phyloP scores from a whole-genome alignment of 805 yeast genomes.

The Komagataella pseudopastoris region DNA sequence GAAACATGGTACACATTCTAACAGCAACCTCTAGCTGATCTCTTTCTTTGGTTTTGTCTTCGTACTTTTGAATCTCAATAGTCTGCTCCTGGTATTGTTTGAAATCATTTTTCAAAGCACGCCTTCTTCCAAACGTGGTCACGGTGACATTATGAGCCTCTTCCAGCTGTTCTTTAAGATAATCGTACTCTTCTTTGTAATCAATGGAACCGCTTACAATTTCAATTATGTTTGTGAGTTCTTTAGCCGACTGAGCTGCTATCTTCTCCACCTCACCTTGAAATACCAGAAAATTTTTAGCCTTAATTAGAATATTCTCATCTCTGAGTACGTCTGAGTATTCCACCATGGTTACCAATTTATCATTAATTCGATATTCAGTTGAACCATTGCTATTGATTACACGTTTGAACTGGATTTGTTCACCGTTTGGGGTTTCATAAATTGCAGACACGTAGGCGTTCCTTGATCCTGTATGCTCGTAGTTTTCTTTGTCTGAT shows the following conservation, averaged over 20 bases:
- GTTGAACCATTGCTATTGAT: slow-evolving; percentile 47
- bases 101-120: slow-evolving; percentile 59
- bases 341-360: slow-evolving; percentile 43
- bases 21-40: not conserved
- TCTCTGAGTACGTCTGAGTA: slow-evolving; percentile 54
- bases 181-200: slow-evolving; percentile 50
- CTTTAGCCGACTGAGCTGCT: slow-evolving; percentile 75
- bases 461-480: slow-evolving; percentile 22
- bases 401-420: slow-evolving; percentile 48
- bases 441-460: slow-evolving; percentile 77
- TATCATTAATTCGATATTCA: slow-evolving; percentile 53
- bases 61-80: slow-evolving; percentile 56
- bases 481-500: slow-evolving; percentile 9
- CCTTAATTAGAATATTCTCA: slow-evolving; percentile 78
- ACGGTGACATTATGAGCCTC: slow-evolving; percentile 51
- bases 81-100: slow-evolving; percentile 69
- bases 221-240: slow-evolving; percentile 64
- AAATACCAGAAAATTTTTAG: slow-evolving; percentile 83
- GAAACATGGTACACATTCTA: not conserved
- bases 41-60: slow-evolving; percentile 36
- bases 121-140: slow-evolving; percentile 50
- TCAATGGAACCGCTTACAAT: slow-evolving; percentile 74
- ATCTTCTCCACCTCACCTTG: slow-evolving; percentile 95
- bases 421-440: slow-evolving; percentile 45
- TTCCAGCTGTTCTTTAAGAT: slow-evolving; percentile 48